A percentile compares a stretch with the other conserved stretches of the same genome.
phyloP scores from a whole-genome alignment of 2,329 filamentous ascomycete species.

The Didymella exigua region DNA sequence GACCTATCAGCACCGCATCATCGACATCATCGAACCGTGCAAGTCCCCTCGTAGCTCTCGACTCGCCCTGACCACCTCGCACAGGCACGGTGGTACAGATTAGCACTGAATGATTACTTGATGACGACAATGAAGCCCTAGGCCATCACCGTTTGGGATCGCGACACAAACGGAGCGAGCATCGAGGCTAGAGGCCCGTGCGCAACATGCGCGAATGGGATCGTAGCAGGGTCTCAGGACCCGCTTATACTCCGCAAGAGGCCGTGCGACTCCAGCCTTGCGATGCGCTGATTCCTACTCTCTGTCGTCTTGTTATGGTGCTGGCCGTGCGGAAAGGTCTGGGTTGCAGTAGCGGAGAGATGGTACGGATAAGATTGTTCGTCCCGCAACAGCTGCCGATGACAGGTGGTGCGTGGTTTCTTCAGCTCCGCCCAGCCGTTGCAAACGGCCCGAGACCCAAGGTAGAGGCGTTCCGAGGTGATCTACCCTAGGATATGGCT shows the following conservation, averaged over 20 bases:
- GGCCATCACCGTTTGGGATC: conserved; percentile 9
- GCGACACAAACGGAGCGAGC: background rate
- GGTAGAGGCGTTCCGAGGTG: background rate
- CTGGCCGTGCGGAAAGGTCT: background rate
- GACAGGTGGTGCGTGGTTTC: background rate
- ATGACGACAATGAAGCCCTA: conserved; percentile 13
- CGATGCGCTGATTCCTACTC: background rate
- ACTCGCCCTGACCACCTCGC: background rate
- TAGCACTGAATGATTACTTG: conserved; percentile 11
- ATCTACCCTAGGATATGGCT: background rate
- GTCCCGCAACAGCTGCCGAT: background rate
- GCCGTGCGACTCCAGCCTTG: conserved; percentile 3
- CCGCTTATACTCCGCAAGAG: conserved; percentile 2
- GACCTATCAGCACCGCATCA: background rate
- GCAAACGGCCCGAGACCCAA: background rate
- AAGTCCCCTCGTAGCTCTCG: background rate
- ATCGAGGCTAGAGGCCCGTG: background rate
- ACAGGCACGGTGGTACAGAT: background rate
- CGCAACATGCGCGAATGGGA: background rate
- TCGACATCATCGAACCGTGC: conserved; percentile 6
- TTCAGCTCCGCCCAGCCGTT: background rate
- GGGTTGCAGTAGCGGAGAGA: background rate
- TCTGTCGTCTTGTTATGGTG: background rate
- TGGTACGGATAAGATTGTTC: background rate
- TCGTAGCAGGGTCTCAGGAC: background rate